Base-by-base conservation (phyloP, 2,329 filamentous ascomycete genomes). In the Colletotrichum sp. region DNA sequence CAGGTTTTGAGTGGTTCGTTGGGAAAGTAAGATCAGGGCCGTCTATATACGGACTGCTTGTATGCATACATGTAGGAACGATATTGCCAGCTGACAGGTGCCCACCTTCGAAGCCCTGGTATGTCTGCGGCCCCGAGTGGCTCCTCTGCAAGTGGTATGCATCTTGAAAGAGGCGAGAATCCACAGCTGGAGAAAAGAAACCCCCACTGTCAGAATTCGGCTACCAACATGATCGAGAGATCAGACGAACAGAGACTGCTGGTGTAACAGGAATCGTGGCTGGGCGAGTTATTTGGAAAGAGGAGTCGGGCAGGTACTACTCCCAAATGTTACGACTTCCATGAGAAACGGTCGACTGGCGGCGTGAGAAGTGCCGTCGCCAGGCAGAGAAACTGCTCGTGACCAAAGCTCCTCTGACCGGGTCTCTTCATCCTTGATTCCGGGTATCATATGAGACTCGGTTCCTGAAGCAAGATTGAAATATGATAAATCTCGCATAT, bases 171-270 rank as follows among this genome's bases (percentile, higher is more conserved):
- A 26, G 59, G 64, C 36, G 32, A 21, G 32, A 73, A 39, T 30
- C 69, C 73, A 75, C 44, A 64, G 9, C 57, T 57, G 28, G 28
- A 72, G 72, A 72, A 62, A 72, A 72, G 68, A 55, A 74, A 75
- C 7, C 60, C 28, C 62, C 69, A 55, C 36, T 26, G 34, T 24
- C 16, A 15, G n/a, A 21, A 13, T 49, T 49, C 13, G 36, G 55
- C 10, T 49, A 49, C 24, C 28, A 62, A 59, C 32, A 59, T 32
- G 21, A 26, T 13, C 13, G 13, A 39, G 39, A 64, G 10, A 34
- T 49, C 57, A 73, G 28, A 69, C 24, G 64, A 69, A 70, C 36
- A 16, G 36, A 24, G 24, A 16, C 21, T n/a, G 32, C n/a, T 26
- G n/a, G n/a, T 24, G 13, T 34, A 32, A 62, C 26, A 21, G n/a